A percentile compares a stretch with the other conserved stretches of the same genome.
Evolutionary conservation across 371 early-diverging fungal genomes (phyloP).

Genomic region (Cladochytrium tenue): DNA sequence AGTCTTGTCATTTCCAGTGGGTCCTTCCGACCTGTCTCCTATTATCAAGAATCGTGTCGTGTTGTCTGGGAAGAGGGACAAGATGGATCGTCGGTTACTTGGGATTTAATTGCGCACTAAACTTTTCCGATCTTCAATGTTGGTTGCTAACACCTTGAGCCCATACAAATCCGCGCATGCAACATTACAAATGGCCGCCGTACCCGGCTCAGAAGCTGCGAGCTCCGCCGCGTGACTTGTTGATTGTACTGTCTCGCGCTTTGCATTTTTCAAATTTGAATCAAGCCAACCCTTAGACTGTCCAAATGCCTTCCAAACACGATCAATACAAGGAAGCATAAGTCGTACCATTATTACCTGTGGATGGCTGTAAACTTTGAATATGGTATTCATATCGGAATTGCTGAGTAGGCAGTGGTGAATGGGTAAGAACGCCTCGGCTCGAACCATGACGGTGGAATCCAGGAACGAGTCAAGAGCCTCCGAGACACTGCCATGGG

Average conservation of each 20-base stretch:
- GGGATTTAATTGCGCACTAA: no score
- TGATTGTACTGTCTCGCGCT: slow-evolving; percentile 74
- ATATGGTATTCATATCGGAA: slow-evolving; percentile 50
- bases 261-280: slow-evolving; percentile 64
- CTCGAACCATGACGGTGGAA: slow-evolving; percentile 45
- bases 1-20: slow-evolving; percentile 77
- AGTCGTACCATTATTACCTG: no score
- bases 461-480: slow-evolving; percentile 78
- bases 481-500: slow-evolving; percentile 80
- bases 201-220: slow-evolving; percentile 73
- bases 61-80: slow-evolving; percentile 69
- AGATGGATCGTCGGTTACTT: no score
- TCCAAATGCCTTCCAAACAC: slow-evolving; percentile 69
- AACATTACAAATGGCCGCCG: slow-evolving; percentile 83
- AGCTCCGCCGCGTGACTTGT: slow-evolving; percentile 88
- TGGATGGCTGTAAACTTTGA: slow-evolving; percentile 87
- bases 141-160: slow-evolving; percentile 69
- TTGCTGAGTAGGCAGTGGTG: slow-evolving; percentile 83
- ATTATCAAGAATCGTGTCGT: slow-evolving; percentile 89
- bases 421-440: slow-evolving; percentile 56
- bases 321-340: not conserved
- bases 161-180: slow-evolving; percentile 83
- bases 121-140: slow-evolving; percentile 71
- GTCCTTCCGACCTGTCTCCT: slow-evolving; percentile 69
- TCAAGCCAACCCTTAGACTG: slow-evolving; percentile 81